These are phyloP conservation scores for Phytomonas sp. DNA, from an alignment of 208 protist genomes.

Conservation along the genomic window DNA sequence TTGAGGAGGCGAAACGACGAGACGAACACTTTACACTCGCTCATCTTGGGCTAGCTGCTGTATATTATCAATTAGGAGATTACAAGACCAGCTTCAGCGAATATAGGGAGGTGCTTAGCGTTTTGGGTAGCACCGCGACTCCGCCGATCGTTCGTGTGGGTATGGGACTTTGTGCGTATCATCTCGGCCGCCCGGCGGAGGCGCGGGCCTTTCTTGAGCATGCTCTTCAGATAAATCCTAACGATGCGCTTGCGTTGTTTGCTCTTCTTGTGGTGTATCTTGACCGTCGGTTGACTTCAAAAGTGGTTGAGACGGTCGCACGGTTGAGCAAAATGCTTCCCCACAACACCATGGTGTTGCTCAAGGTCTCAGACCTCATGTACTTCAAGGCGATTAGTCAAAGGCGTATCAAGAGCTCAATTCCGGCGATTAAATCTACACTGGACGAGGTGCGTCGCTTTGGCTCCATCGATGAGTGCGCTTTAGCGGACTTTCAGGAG, in stretches of 20 bases:
- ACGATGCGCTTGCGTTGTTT: conserved; percentile 73
- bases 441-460: conserved; percentile 40
- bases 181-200: conserved; percentile 31
- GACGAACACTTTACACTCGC: conserved; percentile 54
- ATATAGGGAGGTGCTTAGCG: conserved; percentile 58
- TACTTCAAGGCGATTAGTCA: conserved; percentile 57
- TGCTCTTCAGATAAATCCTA: conserved; percentile 43
- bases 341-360: conserved; percentile 62
- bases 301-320: conserved; percentile 44
- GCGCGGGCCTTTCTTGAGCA: conserved; percentile 59
- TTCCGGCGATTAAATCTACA: conserved; percentile 30
- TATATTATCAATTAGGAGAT: conserved; percentile 44
- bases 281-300: conserved; percentile 42
- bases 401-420: conserved; percentile 24
- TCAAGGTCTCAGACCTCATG: conserved; percentile 70
- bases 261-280: conserved; percentile 66
- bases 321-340: conserved; percentile 46
- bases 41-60: conserved; percentile 58
- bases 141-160: conserved; percentile 75
- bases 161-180: conserved; percentile 76
- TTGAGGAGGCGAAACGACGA: conserved; percentile 42
- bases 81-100: conserved; percentile 71
- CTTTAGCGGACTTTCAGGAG: conserved; percentile 72
- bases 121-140: conserved; percentile 40
- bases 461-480: conserved; percentile 44